These are phyloP conservation scores for Microcyclospora pomicola DNA, from an alignment of 2,329 filamentous ascomycete species.

Conservation along the genomic window DNA sequence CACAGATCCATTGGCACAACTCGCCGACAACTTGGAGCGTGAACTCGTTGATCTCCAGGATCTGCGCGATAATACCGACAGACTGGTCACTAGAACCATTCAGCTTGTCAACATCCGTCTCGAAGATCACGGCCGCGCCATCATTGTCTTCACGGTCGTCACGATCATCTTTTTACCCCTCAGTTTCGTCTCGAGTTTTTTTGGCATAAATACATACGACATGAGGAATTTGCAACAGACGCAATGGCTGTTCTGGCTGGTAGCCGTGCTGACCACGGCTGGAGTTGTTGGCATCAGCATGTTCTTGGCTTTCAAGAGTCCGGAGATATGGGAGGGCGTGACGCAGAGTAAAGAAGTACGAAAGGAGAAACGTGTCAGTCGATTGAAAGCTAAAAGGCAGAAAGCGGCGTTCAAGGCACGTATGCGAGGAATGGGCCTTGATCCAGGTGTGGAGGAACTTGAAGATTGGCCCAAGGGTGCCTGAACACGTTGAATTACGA, in stretches of 20 bases:
- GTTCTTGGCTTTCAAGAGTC: slow-evolving; percentile 24
- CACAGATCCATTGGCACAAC: slow-evolving; percentile 25
- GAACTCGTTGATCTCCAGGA: slow-evolving; percentile 28
- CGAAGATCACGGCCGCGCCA: slow-evolving; percentile 32
- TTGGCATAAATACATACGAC: slow-evolving; percentile 31
- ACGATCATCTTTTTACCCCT: slow-evolving; percentile 32
- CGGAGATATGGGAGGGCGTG: too few relatives aligned
- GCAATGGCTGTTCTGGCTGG: slow-evolving; percentile 29
- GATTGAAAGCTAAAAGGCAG: too few relatives aligned
- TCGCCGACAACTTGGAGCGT: slow-evolving; percentile 28
- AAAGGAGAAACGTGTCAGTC: too few relatives aligned
- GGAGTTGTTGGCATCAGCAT: slow-evolving; percentile 25
- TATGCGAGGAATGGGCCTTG: too few relatives aligned
- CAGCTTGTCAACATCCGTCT: slow-evolving; percentile 33
- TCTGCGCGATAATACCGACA: slow-evolving; percentile 30
- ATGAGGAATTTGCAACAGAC: slow-evolving; percentile 27
- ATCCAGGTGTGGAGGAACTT: too few relatives aligned
- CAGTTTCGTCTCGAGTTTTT: slow-evolving; percentile 30
- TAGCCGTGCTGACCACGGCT: slow-evolving; percentile 26
- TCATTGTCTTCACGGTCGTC: slow-evolving; percentile 31
- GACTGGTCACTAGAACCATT: slow-evolving; percentile 30
- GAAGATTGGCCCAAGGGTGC: too few relatives aligned
- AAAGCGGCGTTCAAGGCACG: too few relatives aligned
- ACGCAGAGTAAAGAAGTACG: too few relatives aligned
- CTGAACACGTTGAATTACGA: too few relatives aligned